A percentile compares a stretch with the other conserved stretches of the same genome.
Evolutionary conservation across 306 rosid genomes (phyloP).

Genomic region (Cucurbita moschata): DNA sequence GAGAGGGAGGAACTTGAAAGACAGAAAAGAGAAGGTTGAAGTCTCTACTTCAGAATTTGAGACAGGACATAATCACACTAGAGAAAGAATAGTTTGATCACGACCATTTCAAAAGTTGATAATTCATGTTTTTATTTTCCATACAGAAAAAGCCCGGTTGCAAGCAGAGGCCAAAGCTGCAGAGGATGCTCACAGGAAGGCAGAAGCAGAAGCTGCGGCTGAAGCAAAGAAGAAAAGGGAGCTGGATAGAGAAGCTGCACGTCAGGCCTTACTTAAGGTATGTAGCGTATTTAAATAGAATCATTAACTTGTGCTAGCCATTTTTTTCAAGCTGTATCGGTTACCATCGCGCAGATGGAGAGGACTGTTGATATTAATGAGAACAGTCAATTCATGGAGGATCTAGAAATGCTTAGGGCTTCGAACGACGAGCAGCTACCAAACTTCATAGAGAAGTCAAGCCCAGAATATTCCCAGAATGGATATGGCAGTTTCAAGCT

Average conservation of each 20-base stretch:
- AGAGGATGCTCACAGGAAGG: slow-evolving; percentile 73
- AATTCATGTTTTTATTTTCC: background rate
- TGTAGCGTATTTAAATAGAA: slow-evolving; percentile 2
- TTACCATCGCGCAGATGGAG: slow-evolving; percentile 45
- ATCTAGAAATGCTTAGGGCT: slow-evolving; percentile 67
- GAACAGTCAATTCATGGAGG: slow-evolving; percentile 65
- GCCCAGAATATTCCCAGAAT: slow-evolving; percentile 34
- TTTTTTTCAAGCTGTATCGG: background rate
- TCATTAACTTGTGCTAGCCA: background rate
- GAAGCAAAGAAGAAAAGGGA: slow-evolving; percentile 74
- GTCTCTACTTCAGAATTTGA: background rate
- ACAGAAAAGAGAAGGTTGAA: slow-evolving; percentile 65
- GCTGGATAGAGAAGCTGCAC: slow-evolving; percentile 88
- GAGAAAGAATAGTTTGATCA: background rate
- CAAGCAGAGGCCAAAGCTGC: slow-evolving; percentile 95
- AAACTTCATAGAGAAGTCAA: slow-evolving; percentile 40
- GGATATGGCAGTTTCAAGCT: slow-evolving; percentile 53
- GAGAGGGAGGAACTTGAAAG: slow-evolving; percentile 92
- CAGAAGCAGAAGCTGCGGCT: slow-evolving; percentile 67
- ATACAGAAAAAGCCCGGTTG: slow-evolving; percentile 75
- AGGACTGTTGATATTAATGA: slow-evolving; percentile 81
- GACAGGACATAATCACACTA: background rate
- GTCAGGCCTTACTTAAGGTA: slow-evolving; percentile 78
- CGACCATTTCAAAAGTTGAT: background rate
- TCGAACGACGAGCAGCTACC: slow-evolving; percentile 26